Evolutionary conservation across 306 rosid genomes (phyloP).

Genomic region (Herpetospermum pedunculosum): DNA sequence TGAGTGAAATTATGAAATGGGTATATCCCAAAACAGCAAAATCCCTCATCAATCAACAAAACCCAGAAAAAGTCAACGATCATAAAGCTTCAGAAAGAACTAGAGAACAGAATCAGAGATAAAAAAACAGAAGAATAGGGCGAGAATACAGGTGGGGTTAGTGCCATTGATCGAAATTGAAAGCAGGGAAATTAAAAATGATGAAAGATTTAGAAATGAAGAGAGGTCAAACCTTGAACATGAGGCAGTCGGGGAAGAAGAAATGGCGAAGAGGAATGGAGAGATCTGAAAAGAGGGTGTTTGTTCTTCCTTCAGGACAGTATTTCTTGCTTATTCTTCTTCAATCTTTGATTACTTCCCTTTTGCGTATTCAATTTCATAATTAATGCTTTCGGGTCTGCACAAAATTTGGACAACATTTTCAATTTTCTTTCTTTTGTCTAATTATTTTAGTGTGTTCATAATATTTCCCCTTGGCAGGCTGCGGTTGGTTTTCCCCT

Average conservation of each 20-base stretch:
- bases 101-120: neutral
- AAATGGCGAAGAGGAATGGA: neutral
- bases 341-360: neutral
- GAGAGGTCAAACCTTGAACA: constrained; percentile 3
- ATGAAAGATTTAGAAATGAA: neutral
- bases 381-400: neutral
- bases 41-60: neutral
- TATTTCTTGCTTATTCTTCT: neutral
- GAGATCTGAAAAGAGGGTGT: neutral
- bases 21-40: neutral
- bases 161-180: neutral
- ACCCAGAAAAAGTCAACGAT: constrained; percentile 5
- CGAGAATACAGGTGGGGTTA: neutral
- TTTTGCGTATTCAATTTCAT: neutral
- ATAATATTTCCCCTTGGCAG: neutral
- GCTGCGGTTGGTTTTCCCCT: neutral
- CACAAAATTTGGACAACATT: neutral
- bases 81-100: neutral
- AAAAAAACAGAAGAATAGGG: neutral
- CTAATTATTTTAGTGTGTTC: neutral
- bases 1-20: neutral
- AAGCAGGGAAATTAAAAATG: neutral
- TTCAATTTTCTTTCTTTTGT: neutral
- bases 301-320: neutral
- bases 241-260: neutral